Percentiles rank a stretch among this genome's conserved stretches.
phyloP scores from a whole-genome alignment of 2,329 filamentous ascomycete species.

The Aspergillus quadricinctus region DNA sequence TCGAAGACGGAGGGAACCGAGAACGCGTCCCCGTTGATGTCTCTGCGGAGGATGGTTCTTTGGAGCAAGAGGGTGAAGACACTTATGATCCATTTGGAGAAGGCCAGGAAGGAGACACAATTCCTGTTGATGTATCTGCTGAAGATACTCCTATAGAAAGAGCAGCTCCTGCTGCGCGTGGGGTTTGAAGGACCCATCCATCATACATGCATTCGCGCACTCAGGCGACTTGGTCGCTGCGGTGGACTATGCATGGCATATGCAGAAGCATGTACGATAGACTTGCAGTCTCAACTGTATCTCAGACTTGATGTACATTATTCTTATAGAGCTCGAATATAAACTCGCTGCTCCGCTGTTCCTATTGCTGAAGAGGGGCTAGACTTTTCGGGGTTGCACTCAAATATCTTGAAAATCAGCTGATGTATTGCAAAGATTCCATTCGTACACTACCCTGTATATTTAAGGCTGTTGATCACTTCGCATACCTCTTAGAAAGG shows the following conservation, averaged over 20 bases:
- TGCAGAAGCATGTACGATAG: background rate
- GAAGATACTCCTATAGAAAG: background rate
- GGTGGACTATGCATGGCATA: background rate
- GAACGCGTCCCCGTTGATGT: slow-evolving; percentile 11
- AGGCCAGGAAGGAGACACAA: background rate
- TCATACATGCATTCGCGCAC: background rate
- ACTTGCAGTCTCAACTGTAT: background rate
- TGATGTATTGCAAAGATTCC: background rate
- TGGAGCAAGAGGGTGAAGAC: background rate
- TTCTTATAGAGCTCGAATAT: background rate
- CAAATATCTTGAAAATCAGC: background rate
- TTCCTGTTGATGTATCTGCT: background rate
- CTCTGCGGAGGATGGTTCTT: slow-evolving; percentile 12
- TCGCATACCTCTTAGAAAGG: too few relatives aligned
- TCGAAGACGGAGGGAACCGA: slow-evolving; percentile 7
- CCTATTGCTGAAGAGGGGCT: background rate
- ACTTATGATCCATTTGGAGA: background rate
- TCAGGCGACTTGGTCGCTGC: background rate
- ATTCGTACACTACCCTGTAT: too few relatives aligned
- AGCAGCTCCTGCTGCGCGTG: background rate
- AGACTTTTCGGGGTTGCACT: background rate
- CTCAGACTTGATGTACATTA: background rate
- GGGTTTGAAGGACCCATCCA: background rate
- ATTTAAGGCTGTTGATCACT: too few relatives aligned
- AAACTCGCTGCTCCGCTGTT: background rate